These are phyloP conservation scores for Penicillium olsonii DNA, from an alignment of 2,329 filamentous ascomycete genomes.

Conservation along the genomic window DNA sequence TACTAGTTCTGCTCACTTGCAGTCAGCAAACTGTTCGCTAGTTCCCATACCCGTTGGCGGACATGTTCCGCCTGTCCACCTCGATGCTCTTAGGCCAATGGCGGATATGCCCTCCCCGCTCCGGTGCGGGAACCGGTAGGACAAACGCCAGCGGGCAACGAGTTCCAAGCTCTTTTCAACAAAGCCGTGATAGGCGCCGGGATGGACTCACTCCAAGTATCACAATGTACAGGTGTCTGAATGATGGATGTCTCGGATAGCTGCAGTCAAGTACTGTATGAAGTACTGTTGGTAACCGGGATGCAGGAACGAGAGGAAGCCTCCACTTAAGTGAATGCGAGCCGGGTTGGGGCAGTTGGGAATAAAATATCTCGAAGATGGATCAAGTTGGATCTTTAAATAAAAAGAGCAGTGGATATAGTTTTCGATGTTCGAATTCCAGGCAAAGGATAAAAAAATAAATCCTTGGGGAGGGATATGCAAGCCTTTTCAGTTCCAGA, in stretches of 20 bases:
- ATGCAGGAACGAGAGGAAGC: slow-evolving; percentile 21
- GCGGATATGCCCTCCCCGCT: slow-evolving; percentile 1
- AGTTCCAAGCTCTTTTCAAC: slow-evolving; percentile 18
- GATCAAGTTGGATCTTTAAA: slow-evolving; percentile 15
- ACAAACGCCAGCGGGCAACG: slow-evolving; percentile 11
- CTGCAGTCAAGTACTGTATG: slow-evolving; percentile 15
- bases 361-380: slow-evolving; percentile 10
- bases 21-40: slow-evolving; percentile 11
- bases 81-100: slow-evolving; percentile 7
- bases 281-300: slow-evolving; percentile 18
- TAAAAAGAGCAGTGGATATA: slow-evolving; percentile 5
- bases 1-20: background rate
- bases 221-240: slow-evolving; percentile 10
- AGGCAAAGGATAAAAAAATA: slow-evolving; percentile 2
- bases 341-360: slow-evolving; percentile 4
- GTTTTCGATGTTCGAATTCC: slow-evolving; percentile 2
- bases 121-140: slow-evolving; percentile 12
- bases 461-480: slow-evolving; percentile 9
- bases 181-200: slow-evolving; percentile 1
- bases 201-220: slow-evolving; percentile 18
- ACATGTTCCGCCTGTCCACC: slow-evolving; percentile 5
- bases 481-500: slow-evolving; percentile 22
- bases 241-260: slow-evolving; percentile 14
- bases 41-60: background rate
- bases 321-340: slow-evolving; percentile 11